These are phyloP conservation scores for Parascedosporium putredinis DNA, from an alignment of 2,329 filamentous ascomycete species.

Conservation along the genomic window DNA sequence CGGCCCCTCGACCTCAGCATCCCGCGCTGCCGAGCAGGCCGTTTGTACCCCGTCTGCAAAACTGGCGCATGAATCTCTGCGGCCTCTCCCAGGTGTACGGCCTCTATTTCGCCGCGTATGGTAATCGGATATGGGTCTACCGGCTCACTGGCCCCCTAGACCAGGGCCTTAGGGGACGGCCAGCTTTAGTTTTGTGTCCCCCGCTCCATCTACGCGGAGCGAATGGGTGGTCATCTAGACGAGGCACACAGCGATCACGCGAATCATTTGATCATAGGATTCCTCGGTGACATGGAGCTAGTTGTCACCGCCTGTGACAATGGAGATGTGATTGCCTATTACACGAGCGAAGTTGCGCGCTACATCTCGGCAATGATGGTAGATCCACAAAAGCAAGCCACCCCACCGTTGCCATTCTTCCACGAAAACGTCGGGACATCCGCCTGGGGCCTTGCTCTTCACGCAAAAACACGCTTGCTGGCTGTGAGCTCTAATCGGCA, in stretches of 20 bases:
- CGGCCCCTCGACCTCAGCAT: background rate
- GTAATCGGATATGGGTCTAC: slow-evolving; percentile 47
- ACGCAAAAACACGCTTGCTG: slow-evolving; percentile 70
- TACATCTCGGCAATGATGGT: slow-evolving; percentile 22
- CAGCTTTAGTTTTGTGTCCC: slow-evolving; percentile 40
- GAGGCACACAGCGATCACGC: slow-evolving; percentile 44
- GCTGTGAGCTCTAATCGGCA: slow-evolving; percentile 71
- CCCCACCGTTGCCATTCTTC: slow-evolving; percentile 46
- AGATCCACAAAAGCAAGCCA: slow-evolving; percentile 4
- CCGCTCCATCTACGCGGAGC: slow-evolving; percentile 27
- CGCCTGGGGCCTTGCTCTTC: slow-evolving; percentile 83
- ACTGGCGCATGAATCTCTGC: slow-evolving; percentile 44
- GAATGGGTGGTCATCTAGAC: slow-evolving; percentile 44
- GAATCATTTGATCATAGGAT: slow-evolving; percentile 59
- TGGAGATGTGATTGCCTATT: slow-evolving; percentile 64
- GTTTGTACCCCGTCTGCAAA: slow-evolving; percentile 17
- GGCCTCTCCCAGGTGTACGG: slow-evolving; percentile 48
- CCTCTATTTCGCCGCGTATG: slow-evolving; percentile 52
- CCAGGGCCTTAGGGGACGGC: slow-evolving; percentile 35
- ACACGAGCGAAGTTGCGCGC: slow-evolving; percentile 42
- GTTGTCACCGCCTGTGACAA: slow-evolving; percentile 60
- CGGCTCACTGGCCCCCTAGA: slow-evolving; percentile 33
- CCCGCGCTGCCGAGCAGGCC: background rate
- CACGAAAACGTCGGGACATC: slow-evolving; percentile 64
- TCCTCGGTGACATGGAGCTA: slow-evolving; percentile 60